Base-by-base conservation (phyloP, 441 rosid species). In the Melastoma candidum region DNA sequence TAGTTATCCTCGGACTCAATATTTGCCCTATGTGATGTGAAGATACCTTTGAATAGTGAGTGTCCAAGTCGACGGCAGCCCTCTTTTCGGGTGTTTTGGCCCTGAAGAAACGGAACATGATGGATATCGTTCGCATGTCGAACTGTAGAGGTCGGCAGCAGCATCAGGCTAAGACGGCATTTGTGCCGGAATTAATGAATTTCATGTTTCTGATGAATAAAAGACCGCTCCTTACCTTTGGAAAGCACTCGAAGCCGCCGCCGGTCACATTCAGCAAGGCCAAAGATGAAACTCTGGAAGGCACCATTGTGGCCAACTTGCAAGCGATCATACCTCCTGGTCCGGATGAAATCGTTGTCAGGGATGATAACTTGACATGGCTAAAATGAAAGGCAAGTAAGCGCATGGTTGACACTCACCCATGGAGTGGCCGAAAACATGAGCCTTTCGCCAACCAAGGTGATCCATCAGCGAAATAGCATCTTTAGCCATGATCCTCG, bases 261-360 rank as follows among this genome's bases (percentile, higher is more conserved):
- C 99, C 99, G 3, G 99, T 94, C 10, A 90, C 97, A 64, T 87
- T 94, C 55, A 94, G 90, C 51, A 90, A 68, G 2, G 97, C 99
- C 60, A 94, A 62, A 49, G 99, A 90, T 47, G 77, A 63, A 68
- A 94, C 76, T 64, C 99, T 77, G 26, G 72, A 67, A 0, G 99
- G 99, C 50, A 67, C 96, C 83, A 82, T 69, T 47, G 95, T 88
- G 45, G 96, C 95, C 72, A 94, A 63, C 66, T 90, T 90, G 77
- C 87, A 84, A 75, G 96, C 79, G 63, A 94, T 79, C 99, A 94
- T 94, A 25, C 85, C 99, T 61, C 99, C 97, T 94, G 83, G 60
- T 66, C 44, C 43, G 43, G 43, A 36, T 24, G 26, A 36, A 36
- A 36, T 6, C 9, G 3, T 3, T 1, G 39, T 32, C 8, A 32